phyloP scores from a whole-genome alignment of 768 basidiomycete genomes.

The Mycena galopus region DNA sequence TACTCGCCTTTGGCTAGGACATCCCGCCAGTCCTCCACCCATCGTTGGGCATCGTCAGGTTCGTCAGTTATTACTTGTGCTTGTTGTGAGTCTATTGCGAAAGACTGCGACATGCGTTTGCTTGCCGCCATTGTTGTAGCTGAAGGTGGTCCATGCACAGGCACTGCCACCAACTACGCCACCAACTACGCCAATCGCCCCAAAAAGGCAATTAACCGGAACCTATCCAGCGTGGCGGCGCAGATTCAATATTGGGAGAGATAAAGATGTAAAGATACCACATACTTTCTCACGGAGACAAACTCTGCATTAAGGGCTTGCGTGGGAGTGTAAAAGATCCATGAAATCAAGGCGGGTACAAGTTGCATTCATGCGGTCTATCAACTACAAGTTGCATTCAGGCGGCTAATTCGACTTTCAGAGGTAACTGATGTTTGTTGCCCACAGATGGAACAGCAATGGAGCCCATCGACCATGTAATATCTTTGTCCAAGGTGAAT shows the following conservation, averaged over 20 bases:
- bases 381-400: too few relatives aligned
- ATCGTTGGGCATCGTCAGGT: slow-evolving; percentile 57
- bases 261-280: too few relatives aligned
- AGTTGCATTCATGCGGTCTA: too few relatives aligned
- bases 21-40: slow-evolving; percentile 70
- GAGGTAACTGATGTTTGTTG: slow-evolving; percentile 31
- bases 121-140: slow-evolving; percentile 30
- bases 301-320: too few relatives aligned
- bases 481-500: slow-evolving; percentile 46
- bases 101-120: slow-evolving; percentile 39
- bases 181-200: background rate
- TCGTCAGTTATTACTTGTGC: slow-evolving; percentile 18
- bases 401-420: slow-evolving; percentile 29
- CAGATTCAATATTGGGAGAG: too few relatives aligned
- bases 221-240: too few relatives aligned
- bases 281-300: too few relatives aligned
- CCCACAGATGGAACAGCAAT: slow-evolving; percentile 43
- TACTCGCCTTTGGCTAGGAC: slow-evolving; percentile 69
- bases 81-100: slow-evolving; percentile 23
- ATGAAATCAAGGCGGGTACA: too few relatives aligned
- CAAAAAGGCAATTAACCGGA: background rate
- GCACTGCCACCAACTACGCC: slow-evolving; percentile 12
- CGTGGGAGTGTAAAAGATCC: too few relatives aligned
- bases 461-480: slow-evolving; percentile 47
- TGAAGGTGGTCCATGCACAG: slow-evolving; percentile 12